These are phyloP conservation scores for Cyberlindnera veronae DNA, from an alignment of 805 yeast species.

Conservation along the genomic window DNA sequence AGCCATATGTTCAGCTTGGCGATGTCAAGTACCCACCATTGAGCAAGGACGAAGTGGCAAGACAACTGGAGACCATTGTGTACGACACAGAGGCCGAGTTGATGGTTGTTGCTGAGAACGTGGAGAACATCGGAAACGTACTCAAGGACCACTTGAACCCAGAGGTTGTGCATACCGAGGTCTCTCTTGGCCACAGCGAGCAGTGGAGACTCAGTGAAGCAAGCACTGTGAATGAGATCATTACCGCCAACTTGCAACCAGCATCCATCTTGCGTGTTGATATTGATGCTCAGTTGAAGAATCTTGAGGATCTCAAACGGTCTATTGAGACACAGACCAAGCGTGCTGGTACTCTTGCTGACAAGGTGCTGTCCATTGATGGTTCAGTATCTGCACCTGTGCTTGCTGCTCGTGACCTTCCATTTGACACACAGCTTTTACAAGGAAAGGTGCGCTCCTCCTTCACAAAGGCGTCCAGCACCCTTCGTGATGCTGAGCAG, in stretches of 20 bases:
- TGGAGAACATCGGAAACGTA: slow-evolving; percentile 25
- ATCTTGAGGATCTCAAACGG: neutral
- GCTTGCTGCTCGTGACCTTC: slow-evolving; percentile 16
- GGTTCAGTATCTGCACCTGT: slow-evolving; percentile 7
- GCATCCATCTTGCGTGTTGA: neutral
- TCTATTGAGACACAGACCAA: slow-evolving; percentile 1
- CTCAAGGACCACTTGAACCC: slow-evolving; percentile 32
- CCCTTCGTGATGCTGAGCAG: slow-evolving; percentile 20
- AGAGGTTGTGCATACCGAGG: slow-evolving; percentile 27
- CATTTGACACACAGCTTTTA: slow-evolving; percentile 17
- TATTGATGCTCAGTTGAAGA: slow-evolving; percentile 4
- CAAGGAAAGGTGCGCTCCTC: slow-evolving; percentile 20
- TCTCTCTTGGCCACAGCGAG: slow-evolving; percentile 27
- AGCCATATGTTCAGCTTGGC: slow-evolving; percentile 17
- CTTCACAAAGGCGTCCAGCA: slow-evolving; percentile 1
- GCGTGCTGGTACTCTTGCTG: slow-evolving; percentile 10
- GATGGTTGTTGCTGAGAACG: slow-evolving; percentile 30
- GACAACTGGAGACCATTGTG: slow-evolving; percentile 20
- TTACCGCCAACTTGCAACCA: neutral
- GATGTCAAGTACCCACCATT: slow-evolving; percentile 24
- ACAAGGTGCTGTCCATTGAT: slow-evolving; percentile 11
- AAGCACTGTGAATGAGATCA: slow-evolving; percentile 9
- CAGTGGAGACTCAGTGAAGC: slow-evolving; percentile 39
- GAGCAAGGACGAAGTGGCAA: slow-evolving; percentile 15
- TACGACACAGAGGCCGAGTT: slow-evolving; percentile 34